Evolutionary conservation across 257 asterid species (phyloP), one percentile per base, ranked within the genome.

Genomic region (Solanum okadae): DNA sequence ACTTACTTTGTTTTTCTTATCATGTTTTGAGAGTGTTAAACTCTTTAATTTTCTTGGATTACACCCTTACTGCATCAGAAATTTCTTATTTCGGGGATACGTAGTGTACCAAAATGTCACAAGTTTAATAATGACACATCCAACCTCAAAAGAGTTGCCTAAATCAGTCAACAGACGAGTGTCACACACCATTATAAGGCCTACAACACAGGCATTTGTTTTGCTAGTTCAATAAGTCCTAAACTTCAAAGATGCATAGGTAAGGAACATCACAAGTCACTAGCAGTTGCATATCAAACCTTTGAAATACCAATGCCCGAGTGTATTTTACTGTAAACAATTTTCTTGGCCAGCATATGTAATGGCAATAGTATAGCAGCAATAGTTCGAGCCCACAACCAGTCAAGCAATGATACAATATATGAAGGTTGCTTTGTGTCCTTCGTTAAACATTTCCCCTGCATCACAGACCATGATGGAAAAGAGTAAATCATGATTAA

Each of bases 381-480:
- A 88, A 94, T 42, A 31, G 90, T 88, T 91, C 97, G 90, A 79
- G 98, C 96, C 93, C 91, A 91, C 87, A 94, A 90, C 94, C 95
- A 93, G 92, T 96, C 98, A 44, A 94, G 87, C 85, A 89, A 52
- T 42, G 97, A 93, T 87, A 89, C 91, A 87, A 93, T 75, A 89
- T 89, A 91, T 75, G 95, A 91, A 88, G 98, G 98, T 89, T 94
- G 95, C 84, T 93, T 88, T 29, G 65, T 90, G 89, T 94, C 91
- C 91, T 93, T 95, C 76, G 95, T 88, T 90, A 95, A 93, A 89
- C 93, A 96, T 91, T 95, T 93, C 72, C 99, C 99, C 99, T 96
- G 88, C 76, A 88, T 72, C 84, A 52, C 34, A 90, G 90, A 63
- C 31, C 70, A 29, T 29, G 52, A 89, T 29, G 25, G 25, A 67